A percentile compares a stretch with the other conserved stretches of the same genome.
phyloP scores from a whole-genome alignment of 768 basidiomycete species.

The Cystobasidium tubakii region DNA sequence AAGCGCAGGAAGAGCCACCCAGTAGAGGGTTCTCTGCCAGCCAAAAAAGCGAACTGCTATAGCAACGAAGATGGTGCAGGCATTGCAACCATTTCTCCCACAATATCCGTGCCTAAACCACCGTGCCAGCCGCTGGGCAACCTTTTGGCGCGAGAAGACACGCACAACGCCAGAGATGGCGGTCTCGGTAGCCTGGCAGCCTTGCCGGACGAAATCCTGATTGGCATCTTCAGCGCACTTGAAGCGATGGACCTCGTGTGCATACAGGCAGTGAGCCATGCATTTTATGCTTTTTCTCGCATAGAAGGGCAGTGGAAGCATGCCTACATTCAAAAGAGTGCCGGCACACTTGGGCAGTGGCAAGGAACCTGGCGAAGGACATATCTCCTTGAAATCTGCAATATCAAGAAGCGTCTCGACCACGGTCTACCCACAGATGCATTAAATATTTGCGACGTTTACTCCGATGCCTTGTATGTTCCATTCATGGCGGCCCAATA shows the following conservation, averaged over 20 bases:
- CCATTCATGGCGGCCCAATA: constrained; percentile 40
- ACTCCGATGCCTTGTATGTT: constrained; percentile 45
- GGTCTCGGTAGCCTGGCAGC: constrained; percentile 29
- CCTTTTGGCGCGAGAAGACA: constrained; percentile 27
- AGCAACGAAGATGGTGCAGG: neutral
- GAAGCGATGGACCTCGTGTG: constrained; percentile 27
- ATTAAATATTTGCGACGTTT: constrained; percentile 36
- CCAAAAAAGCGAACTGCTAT: neutral
- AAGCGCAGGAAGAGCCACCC: too few species aligned
- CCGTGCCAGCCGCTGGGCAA: constrained; percentile 37
- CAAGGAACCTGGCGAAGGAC: constrained; percentile 38
- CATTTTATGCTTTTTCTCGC: constrained; percentile 38
- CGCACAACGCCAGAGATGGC: neutral
- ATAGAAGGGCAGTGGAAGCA: constrained; percentile 41
- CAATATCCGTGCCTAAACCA: neutral
- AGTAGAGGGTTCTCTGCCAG: too few species aligned
- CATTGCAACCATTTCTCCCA: neutral
- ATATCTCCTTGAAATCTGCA: constrained; percentile 30
- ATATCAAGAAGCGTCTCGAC: neutral
- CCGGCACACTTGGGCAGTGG: constrained; percentile 35
- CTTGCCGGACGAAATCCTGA: constrained; percentile 43
- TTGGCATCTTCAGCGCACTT: constrained; percentile 36
- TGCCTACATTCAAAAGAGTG: constrained; percentile 28
- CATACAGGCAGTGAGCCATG: constrained; percentile 24
- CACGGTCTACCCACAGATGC: constrained; percentile 22